Base-by-base conservation (phyloP, 176 grass and related monocot species). In the Ensete ventricosum region DNA sequence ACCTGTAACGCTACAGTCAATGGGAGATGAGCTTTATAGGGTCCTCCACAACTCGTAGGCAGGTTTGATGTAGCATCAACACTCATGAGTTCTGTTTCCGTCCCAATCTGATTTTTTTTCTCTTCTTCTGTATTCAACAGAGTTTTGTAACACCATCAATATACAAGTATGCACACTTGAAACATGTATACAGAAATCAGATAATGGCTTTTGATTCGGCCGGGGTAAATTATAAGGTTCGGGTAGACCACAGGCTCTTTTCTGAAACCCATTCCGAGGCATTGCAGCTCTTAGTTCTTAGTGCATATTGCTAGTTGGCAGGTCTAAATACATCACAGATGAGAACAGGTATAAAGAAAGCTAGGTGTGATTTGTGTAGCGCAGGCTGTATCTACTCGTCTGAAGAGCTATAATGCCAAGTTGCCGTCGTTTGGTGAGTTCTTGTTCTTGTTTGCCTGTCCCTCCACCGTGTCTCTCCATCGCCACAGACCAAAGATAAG, bases 11-110 rank as follows among this genome's bases (percentile, higher is more conserved):
- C 73, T 91, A 67, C 77, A 73, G 50, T 75, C 82, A 50, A 76
- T 99, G 81, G 86, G 88, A 62, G 95, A 91, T 55, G 91, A 99
- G 81, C 75, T 99, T 70, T 91, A 89, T 78, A 99, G 90, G 85
- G 88, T 89, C 52, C 88, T 99, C 82, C 90, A 91, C 69, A 87
- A 80, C 78, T 89, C 85, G 60, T 99, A 79, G 77, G 34, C 34
- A 79, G 23, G 64, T 10, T 8, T 51, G 21, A 51, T 65, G 74
- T 52, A n/a, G 25, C 24, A 43, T 69, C 19, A 65, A 17, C 53
- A 58, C 65, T 58, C 22, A 64, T 21, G 53, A 75, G 54, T 9
- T 29, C 10, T 74, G 67, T 78, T 55, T 64, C 73, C 52, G 5
- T 54, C 34, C 54, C 72, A 54, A 80, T 79, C 26, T 52, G 9